Base-by-base conservation (phyloP, 176 grass and related monocot genomes). In the Calamus simplicifolius region DNA sequence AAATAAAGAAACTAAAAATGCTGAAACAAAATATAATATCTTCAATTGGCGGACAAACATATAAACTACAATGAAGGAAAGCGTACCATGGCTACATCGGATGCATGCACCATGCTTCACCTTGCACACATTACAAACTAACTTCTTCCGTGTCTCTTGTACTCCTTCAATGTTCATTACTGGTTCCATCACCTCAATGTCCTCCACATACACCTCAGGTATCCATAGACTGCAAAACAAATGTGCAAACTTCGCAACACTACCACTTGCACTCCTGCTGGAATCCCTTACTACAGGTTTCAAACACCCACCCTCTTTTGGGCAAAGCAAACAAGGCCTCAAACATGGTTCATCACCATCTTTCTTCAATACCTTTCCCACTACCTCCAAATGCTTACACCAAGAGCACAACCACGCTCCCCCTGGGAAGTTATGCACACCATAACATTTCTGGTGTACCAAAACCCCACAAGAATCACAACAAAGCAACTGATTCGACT, bases 21-120 rank as follows among this genome's bases (percentile, higher is more conserved):
- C 35, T 43, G 12, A 43, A 43, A 43, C 35, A 43, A 43, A 43
- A 43, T 43, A 7, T 12, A 10, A 43, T 12, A 43, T 43, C 35
- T 43, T 43, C 35, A 43, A 43, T 12, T 43, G 8, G 35, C 35
- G 3, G 12, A 43, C 35, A 43, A 43, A 13, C 10, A 43, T 43
- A 43, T 10, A 13, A 43, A 43, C 35, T 25, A 13, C 54, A 56
- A 56, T 18, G 13, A 6, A 18, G 18, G 66, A 79, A 78, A 54
- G 51, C 70, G 81, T 89, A 98, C 94, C 94, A 85, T 98, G 94
- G 74, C 88, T 98, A 66, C 94, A 98, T 48, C 94, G 84, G 52
- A 98, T 27, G 59, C 94, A 98, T 68, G 79, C 88, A 64, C 94
- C 94, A 69, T 89, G 79, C 79, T 98, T 98, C 63, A 93, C 69